These are phyloP conservation scores for Phytophthora kernoviae DNA, from an alignment of 352 stramenopile genomes.

Conservation along the genomic window DNA sequence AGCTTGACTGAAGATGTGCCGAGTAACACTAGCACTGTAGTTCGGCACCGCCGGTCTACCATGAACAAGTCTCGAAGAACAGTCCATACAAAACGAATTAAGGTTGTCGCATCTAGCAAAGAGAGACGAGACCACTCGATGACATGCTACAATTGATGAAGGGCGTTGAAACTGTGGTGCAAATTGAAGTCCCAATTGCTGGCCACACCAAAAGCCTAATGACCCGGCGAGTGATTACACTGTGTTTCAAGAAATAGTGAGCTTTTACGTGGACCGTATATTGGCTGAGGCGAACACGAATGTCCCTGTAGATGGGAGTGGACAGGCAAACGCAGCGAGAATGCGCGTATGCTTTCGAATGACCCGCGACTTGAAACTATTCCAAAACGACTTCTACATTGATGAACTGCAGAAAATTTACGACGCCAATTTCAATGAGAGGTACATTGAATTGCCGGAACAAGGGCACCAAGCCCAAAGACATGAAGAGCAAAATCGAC, in stretches of 20 bases:
- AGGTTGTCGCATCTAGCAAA: constrained; percentile 15
- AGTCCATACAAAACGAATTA: constrained; percentile 9
- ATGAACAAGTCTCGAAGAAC: constrained; percentile 6
- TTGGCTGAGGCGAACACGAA: background rate
- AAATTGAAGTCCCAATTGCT: background rate
- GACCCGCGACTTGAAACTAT: constrained; percentile 54
- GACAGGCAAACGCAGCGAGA: constrained; percentile 9
- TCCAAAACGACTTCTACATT: constrained; percentile 65
- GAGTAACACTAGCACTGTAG: background rate
- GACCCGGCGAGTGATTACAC: constrained; percentile 8
- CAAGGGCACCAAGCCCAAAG: background rate
- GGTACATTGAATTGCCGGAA: constrained; percentile 3
- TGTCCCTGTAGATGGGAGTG: background rate
- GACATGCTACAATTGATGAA: constrained; percentile 27
- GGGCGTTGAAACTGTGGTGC: background rate
- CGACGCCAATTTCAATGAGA: constrained; percentile 8
- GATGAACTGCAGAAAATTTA: constrained; percentile 45
- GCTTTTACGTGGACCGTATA: constrained; percentile 19
- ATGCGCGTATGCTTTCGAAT: constrained; percentile 42
- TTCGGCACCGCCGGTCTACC: background rate
- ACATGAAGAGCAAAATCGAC: constrained; percentile 16
- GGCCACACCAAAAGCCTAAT: background rate
- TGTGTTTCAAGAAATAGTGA: constrained; percentile 18
- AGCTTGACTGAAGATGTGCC: constrained; percentile 4
- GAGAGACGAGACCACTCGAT: constrained; percentile 15